These are phyloP conservation scores for Xylaria longipes DNA, from an alignment of 495 filamentous ascomycete species.

Conservation along the genomic window DNA sequence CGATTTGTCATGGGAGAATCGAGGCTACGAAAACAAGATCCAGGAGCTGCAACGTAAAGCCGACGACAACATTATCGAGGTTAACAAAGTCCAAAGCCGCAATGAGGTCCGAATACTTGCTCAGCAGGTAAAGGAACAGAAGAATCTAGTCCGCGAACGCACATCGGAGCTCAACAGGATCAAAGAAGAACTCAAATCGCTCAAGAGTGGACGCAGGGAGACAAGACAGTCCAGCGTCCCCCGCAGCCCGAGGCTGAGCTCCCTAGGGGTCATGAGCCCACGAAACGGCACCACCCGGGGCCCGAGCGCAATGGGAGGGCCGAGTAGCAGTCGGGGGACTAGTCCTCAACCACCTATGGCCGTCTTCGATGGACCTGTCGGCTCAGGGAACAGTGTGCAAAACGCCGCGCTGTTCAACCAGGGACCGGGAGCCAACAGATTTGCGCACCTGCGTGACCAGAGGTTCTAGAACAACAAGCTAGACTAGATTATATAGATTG, in stretches of 20 bases:
- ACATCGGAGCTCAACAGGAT: constrained; percentile 62
- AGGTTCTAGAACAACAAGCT: constrained; percentile 19
- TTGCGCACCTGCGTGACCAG: constrained; percentile 46
- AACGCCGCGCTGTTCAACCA: constrained; percentile 37
- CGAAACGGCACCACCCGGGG: constrained; percentile 35
- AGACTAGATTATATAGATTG: background rate
- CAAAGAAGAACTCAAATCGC: constrained; percentile 43
- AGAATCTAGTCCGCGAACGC: constrained; percentile 61
- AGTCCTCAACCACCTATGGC: constrained; percentile 48
- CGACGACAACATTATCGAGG: constrained; percentile 54
- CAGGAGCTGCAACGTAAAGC: constrained; percentile 58
- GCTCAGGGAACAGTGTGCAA: constrained; percentile 22
- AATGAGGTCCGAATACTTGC: constrained; percentile 38
- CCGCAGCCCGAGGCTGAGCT: constrained; percentile 50
- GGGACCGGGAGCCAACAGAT: constrained; percentile 37
- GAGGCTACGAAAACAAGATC: constrained; percentile 54
- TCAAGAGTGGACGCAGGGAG: constrained; percentile 59
- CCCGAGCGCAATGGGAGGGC: constrained; percentile 35
- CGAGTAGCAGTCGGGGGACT: constrained; percentile 49
- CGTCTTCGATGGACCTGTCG: constrained; percentile 28
- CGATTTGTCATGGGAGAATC: constrained; percentile 58
- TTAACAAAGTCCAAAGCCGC: constrained; percentile 60
- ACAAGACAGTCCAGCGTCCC: constrained; percentile 57
- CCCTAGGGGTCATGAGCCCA: constrained; percentile 50
- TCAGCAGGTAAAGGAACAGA: constrained; percentile 57